Evolutionary conservation across 2,329 filamentous ascomycete genomes (phyloP).

Genomic region (Fusarium sp.): DNA sequence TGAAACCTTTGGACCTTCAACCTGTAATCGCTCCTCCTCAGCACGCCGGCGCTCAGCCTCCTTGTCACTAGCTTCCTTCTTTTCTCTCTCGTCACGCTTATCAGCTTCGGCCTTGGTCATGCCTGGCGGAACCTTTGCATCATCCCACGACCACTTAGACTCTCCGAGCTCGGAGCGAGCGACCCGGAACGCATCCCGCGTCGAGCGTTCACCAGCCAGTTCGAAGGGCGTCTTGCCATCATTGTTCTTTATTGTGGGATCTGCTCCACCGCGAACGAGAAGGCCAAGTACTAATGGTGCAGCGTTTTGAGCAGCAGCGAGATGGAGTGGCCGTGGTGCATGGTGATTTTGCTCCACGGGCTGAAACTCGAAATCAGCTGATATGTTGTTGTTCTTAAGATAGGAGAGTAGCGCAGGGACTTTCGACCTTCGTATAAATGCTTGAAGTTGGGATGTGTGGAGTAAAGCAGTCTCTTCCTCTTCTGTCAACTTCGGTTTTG

Average conservation of each 20-base stretch:
- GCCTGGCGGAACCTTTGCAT: constrained; percentile 73
- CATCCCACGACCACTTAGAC: constrained; percentile 78
- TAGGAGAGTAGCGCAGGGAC: constrained; percentile 87
- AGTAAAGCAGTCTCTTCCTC: constrained; percentile 83
- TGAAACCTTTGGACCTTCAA: constrained; percentile 68
- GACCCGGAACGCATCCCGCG: constrained; percentile 89
- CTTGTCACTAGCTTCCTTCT: constrained; percentile 70
- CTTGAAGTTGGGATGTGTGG: constrained; percentile 89
- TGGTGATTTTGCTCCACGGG: constrained; percentile 78
- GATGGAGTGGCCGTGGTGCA: constrained; percentile 82
- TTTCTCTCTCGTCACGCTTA: constrained; percentile 73
- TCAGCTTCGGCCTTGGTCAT: constrained; percentile 78
- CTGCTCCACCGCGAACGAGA: constrained; percentile 75
- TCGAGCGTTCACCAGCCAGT: constrained; percentile 83
- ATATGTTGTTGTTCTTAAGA: constrained; percentile 76
- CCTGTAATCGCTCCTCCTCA: constrained; percentile 76
- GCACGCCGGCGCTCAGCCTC: constrained; percentile 75
- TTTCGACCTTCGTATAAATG: constrained; percentile 88
- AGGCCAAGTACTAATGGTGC: constrained; percentile 80
- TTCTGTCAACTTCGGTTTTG: constrained; percentile 74
- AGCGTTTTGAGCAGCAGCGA: constrained; percentile 83
- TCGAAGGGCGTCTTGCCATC: constrained; percentile 90
- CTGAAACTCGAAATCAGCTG: constrained; percentile 77
- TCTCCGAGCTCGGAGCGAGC: constrained; percentile 86
- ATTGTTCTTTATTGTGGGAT: constrained; percentile 73